phyloP scores from a whole-genome alignment of 2,329 filamentous ascomycete genomes.

The Pezicula neosporulosa region DNA sequence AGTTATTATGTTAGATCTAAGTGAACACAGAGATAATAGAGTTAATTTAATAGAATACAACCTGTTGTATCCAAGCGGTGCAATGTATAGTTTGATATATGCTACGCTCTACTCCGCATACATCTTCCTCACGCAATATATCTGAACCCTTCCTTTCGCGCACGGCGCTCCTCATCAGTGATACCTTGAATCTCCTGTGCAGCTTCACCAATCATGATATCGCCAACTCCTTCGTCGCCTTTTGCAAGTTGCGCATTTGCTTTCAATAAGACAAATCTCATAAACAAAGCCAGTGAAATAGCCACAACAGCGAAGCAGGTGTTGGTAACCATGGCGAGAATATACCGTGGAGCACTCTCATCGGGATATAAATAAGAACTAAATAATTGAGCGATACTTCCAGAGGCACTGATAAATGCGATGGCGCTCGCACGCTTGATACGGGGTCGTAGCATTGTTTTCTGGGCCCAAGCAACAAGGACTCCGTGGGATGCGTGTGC shows the following conservation, averaged over 20 bases:
- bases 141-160: neutral
- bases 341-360: neutral
- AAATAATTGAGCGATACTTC: conserved; percentile 1
- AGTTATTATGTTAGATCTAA: too few species aligned
- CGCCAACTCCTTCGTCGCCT: neutral
- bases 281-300: neutral
- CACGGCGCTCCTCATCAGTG: neutral
- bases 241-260: neutral
- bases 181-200: neutral
- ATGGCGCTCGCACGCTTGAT: conserved; percentile 3
- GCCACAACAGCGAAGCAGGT: neutral
- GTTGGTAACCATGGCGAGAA: neutral
- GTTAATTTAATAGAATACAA: too few species aligned
- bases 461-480: neutral
- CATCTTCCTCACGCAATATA: neutral
- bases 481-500: neutral
- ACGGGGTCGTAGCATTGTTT: conserved; percentile 1
- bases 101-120: too few species aligned
- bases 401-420: conserved; percentile 1
- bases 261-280: neutral
- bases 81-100: too few species aligned
- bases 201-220: neutral
- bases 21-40: too few species aligned
- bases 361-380: conserved; percentile 2
- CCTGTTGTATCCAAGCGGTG: too few species aligned